Evolutionary conservation across 371 early-diverging fungal species (phyloP).

Genomic region (Saksenaea vasiformis): DNA sequence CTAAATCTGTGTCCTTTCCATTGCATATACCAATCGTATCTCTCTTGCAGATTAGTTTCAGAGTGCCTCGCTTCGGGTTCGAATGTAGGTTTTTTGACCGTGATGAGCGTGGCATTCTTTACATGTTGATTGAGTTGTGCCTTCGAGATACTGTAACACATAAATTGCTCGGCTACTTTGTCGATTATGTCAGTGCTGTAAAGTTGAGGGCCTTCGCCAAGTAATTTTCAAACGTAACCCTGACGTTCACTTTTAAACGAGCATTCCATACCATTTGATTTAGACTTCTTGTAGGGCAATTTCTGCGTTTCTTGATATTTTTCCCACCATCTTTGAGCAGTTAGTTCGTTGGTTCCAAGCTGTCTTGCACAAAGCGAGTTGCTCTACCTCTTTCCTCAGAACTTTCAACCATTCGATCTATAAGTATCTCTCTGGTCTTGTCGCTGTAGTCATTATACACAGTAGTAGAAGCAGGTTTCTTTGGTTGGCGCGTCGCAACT

Average conservation of each 20-base stretch:
- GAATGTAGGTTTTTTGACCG: neutral
- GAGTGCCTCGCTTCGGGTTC: neutral
- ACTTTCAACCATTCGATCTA: neutral
- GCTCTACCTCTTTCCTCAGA: neutral
- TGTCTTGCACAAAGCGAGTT: neutral
- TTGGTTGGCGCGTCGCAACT: too few species aligned
- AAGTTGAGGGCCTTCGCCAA: conserved; percentile 5
- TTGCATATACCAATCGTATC: conserved; percentile 2
- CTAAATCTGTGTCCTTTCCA: conserved; percentile 7
- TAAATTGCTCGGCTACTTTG: conserved; percentile 2
- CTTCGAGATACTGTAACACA: neutral
- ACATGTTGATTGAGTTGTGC: neutral
- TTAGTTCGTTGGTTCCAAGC: neutral
- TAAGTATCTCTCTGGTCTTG: neutral
- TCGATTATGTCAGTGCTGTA: neutral
- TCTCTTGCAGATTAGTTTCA: neutral
- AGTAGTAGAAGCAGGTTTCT: neutral
- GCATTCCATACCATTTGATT: neutral
- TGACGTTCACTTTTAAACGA: neutral
- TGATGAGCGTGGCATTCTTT: neutral
- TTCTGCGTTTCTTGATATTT: neutral
- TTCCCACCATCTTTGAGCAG: neutral
- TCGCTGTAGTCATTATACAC: neutral
- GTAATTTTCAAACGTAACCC: neutral
- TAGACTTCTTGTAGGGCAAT: neutral